phyloP scores from a whole-genome alignment of 2,329 filamentous ascomycete species.

The Scedosporium minutisporum region DNA sequence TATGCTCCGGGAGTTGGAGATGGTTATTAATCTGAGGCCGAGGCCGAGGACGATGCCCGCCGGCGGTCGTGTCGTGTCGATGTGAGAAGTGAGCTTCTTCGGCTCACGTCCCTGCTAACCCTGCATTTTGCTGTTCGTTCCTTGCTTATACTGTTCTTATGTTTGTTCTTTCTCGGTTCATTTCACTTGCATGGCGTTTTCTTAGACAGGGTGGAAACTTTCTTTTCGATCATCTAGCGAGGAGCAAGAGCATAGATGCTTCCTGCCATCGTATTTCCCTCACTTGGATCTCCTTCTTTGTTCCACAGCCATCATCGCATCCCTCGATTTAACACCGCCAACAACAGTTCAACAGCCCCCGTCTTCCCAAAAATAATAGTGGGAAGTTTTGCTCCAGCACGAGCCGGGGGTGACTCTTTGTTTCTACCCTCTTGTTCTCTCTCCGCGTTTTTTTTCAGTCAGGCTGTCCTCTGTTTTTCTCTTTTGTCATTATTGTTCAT shows the following conservation, averaged over 20 bases:
- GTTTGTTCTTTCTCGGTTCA: neutral
- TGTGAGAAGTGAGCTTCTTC: slow-evolving; percentile 3
- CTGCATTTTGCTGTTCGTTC: neutral
- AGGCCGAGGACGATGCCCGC: slow-evolving; percentile 11
- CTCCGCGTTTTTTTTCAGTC: too few species aligned
- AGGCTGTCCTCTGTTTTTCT: too few species aligned
- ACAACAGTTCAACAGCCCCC: too few species aligned
- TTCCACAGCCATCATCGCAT: too few species aligned
- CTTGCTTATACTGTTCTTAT: slow-evolving; percentile 1
- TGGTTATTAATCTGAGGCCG: slow-evolving; percentile 59
- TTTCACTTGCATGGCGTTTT: neutral
- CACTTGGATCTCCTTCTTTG: neutral
- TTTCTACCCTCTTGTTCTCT: too few species aligned
- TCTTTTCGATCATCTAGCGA: neutral
- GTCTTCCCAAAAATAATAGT: too few species aligned
- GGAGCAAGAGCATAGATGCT: neutral
- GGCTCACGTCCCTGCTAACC: neutral
- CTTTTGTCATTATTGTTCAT: neutral
- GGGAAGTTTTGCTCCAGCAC: too few species aligned
- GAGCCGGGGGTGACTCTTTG: too few species aligned
- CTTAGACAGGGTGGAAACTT: neutral
- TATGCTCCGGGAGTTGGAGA: slow-evolving; percentile 90
- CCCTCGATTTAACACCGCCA: too few species aligned
- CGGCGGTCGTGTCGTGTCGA: slow-evolving; percentile 7
- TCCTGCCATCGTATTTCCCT: neutral